A percentile compares a stretch with the other conserved stretches of the same genome.
These are phyloP conservation scores for Strobilomyces confusus DNA, from an alignment of 768 basidiomycete genomes.

Conservation along the genomic window DNA sequence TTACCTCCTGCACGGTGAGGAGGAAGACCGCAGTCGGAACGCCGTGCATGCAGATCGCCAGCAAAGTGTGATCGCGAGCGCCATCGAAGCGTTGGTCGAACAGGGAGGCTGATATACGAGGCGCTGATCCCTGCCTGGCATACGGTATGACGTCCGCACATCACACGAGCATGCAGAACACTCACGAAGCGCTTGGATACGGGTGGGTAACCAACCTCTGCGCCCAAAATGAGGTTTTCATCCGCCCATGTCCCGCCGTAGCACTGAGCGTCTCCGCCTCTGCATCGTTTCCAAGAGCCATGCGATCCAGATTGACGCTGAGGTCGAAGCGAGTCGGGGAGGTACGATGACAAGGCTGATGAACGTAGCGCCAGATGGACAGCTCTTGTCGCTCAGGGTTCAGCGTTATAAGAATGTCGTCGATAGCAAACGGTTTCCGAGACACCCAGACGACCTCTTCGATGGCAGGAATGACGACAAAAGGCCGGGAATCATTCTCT, in stretches of 20 bases:
- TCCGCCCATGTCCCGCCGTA: conserved; percentile 55
- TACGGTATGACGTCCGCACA: conserved; percentile 1
- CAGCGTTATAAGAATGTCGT: conserved; percentile 56
- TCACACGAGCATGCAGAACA: conserved; percentile 3
- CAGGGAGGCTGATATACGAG: conserved; percentile 46
- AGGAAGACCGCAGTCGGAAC: conserved; percentile 45
- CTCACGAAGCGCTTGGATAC: conserved; percentile 51
- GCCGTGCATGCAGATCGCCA: conserved; percentile 54
- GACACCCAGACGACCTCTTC: conserved; percentile 67
- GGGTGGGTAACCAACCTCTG: conserved; percentile 52
- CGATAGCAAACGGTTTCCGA: conserved; percentile 36
- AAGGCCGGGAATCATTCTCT: conserved; percentile 45
- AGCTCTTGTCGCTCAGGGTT: conserved; percentile 49
- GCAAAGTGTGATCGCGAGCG: conserved; percentile 43
- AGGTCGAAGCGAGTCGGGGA: conserved; percentile 53
- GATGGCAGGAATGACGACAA: conserved; percentile 54
- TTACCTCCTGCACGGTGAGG: conserved; percentile 38
- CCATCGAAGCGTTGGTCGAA: conserved; percentile 69
- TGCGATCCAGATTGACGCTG: conserved; percentile 61
- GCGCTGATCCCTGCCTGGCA: conserved; percentile 13
- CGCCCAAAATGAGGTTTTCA: conserved; percentile 74
- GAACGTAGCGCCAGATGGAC: conserved; percentile 71
- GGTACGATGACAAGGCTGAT: conserved; percentile 40
- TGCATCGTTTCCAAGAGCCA: conserved; percentile 53
- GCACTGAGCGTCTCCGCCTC: conserved; percentile 40